A percentile compares a stretch with the other conserved stretches of the same genome.
Evolutionary conservation across 805 yeast species (phyloP).

Genomic region (Hanseniaspora pseudoguilliermondii): DNA sequence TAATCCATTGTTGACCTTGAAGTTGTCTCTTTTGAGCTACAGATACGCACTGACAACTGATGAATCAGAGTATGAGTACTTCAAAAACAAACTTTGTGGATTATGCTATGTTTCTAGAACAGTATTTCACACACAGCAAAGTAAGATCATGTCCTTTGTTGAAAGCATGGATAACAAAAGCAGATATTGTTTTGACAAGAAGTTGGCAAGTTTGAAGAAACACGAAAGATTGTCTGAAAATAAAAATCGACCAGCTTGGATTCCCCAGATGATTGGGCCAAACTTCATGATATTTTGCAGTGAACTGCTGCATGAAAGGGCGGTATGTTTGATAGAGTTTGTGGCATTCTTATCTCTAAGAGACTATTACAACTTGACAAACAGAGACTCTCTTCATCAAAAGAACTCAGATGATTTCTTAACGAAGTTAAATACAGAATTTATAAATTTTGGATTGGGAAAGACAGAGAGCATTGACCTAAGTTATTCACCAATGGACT

Average conservation of each 20-base stretch:
- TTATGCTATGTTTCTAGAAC: background rate
- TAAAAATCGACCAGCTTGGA: background rate
- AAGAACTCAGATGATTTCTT: background rate
- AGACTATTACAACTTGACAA: background rate
- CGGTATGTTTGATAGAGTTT: background rate
- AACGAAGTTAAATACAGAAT: background rate
- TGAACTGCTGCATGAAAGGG: background rate
- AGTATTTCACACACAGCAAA: background rate
- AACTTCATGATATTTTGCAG: background rate
- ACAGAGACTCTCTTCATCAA: background rate
- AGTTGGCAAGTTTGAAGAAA: background rate
- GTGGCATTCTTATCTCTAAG: background rate
- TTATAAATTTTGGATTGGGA: background rate
- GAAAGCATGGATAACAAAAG: background rate
- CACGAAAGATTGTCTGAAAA: background rate
- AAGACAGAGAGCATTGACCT: background rate
- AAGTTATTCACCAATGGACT: background rate
- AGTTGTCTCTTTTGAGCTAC: constrained; percentile 1
- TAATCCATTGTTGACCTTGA: background rate
- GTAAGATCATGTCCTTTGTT: background rate
- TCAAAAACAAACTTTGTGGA: background rate
- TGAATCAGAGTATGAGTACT: background rate
- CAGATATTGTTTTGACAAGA: background rate
- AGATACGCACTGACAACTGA: background rate
- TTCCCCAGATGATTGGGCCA: background rate